Conservation (phyloP, 2,329 filamentous ascomycete species). For the Pestalotiopsis sp. region DNA sequence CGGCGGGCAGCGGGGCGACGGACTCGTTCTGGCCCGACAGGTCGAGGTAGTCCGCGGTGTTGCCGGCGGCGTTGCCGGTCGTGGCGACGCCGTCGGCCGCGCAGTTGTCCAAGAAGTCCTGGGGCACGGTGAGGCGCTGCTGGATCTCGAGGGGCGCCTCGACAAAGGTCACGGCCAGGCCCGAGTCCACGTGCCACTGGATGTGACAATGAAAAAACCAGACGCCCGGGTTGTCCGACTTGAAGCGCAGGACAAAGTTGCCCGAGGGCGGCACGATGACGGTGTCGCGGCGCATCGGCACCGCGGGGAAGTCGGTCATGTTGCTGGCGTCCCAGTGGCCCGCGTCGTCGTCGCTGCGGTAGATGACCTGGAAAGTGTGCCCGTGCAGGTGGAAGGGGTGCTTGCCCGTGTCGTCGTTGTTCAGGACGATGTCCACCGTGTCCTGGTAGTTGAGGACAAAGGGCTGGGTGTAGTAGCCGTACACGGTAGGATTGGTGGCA, state of each 20-base stretch:
- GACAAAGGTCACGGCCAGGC: slow-evolving; percentile 65
- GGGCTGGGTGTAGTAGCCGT: slow-evolving; percentile 65
- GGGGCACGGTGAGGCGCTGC: slow-evolving; percentile 57
- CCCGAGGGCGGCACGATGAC: slow-evolving; percentile 65
- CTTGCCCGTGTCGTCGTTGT: slow-evolving; percentile 70
- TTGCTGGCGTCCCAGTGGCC: slow-evolving; percentile 53
- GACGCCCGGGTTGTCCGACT: slow-evolving; percentile 66
- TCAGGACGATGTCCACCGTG: slow-evolving; percentile 74
- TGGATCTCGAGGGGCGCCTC: slow-evolving; percentile 66
- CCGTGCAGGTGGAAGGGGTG: slow-evolving; percentile 82
- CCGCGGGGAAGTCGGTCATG: slow-evolving; percentile 46
- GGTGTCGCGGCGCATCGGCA: slow-evolving; percentile 69
- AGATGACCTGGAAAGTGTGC: slow-evolving; percentile 69
- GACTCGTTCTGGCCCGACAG: slow-evolving; percentile 60
- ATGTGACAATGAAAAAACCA: slow-evolving; percentile 82
- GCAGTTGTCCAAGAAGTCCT: slow-evolving; percentile 60
- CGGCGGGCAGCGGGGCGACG: slow-evolving; percentile 53
- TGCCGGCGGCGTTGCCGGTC: slow-evolving; percentile 73
- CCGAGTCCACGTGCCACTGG: slow-evolving; percentile 72
- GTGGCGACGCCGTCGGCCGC: slow-evolving; percentile 48
- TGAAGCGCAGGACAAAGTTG: slow-evolving; percentile 68
- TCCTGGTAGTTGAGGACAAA: slow-evolving; percentile 68
- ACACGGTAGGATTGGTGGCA: slow-evolving; percentile 59
- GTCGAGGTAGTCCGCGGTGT: slow-evolving; percentile 63
- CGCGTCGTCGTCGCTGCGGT: slow-evolving; percentile 57